Conservation (phyloP, 345 rosid genomes). For the Physaria fendleri region DNA sequence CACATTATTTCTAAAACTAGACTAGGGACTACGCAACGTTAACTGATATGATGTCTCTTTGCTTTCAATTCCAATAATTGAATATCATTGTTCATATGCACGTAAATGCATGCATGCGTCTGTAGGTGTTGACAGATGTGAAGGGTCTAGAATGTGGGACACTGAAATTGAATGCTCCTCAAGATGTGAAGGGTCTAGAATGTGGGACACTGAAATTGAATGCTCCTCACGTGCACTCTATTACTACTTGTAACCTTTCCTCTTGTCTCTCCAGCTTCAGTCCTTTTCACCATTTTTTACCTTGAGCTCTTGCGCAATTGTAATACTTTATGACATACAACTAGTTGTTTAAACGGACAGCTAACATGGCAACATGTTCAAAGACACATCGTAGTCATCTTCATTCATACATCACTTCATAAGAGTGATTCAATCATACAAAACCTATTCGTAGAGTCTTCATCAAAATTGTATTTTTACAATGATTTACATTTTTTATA, state of each 20-base stretch:
- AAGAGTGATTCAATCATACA: conserved; percentile 6
- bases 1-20: conserved; percentile 22
- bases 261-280: neutral
- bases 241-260: neutral
- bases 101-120: conserved; percentile 22
- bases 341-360: conserved; percentile 10
- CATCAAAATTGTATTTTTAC: neutral
- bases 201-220: conserved; percentile 21
- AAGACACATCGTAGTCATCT: conserved; percentile 21
- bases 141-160: conserved; percentile 19
- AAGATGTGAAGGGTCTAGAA: conserved; percentile 16
- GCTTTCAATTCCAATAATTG: conserved; percentile 12
- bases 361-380: conserved; percentile 20
- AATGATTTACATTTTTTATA: neutral
- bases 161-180: conserved; percentile 13
- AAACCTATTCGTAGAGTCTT: neutral
- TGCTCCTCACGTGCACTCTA: conserved; percentile 29
- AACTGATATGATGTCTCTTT: conserved; percentile 20
- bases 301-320: neutral
- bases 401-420: conserved; percentile 32
- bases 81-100: conserved; percentile 2
- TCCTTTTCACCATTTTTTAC: conserved; percentile 13
- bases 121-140: conserved; percentile 22
- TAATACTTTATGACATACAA: conserved; percentile 8
- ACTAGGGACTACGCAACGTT: conserved; percentile 20